A percentile compares a stretch with the other conserved stretches of the same genome.
Conservation (phyloP, 2,329 filamentous ascomycete species). For the Beauveria varroae region DNA sequence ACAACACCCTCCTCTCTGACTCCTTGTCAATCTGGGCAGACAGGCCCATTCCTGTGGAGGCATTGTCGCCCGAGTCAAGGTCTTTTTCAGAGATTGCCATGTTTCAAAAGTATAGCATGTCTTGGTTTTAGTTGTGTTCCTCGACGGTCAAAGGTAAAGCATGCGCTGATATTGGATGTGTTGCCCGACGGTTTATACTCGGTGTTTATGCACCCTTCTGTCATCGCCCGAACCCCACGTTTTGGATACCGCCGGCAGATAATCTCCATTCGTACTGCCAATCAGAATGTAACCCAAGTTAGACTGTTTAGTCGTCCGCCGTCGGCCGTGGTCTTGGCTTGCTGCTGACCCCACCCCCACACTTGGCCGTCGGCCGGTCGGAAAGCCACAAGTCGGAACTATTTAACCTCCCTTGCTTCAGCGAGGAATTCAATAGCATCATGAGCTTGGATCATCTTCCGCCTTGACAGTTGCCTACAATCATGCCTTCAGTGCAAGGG, state of each 20-base stretch:
- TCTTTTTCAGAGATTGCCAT: slow-evolving; percentile 5
- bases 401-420: background rate
- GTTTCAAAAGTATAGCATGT: background rate
- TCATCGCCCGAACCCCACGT: slow-evolving; percentile 3
- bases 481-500: background rate
- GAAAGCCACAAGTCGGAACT: background rate
- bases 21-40: slow-evolving; percentile 2
- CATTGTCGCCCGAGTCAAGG: slow-evolving; percentile 4
- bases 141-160: background rate
- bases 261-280: background rate
- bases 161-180: background rate
- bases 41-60: background rate
- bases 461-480: background rate
- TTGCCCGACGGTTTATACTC: background rate
- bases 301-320: background rate
- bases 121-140: background rate
- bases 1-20: slow-evolving; percentile 12
- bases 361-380: background rate
- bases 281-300: background rate
- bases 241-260: slow-evolving; percentile 8
- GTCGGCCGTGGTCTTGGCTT: slow-evolving; percentile 25
- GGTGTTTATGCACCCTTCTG: slow-evolving; percentile 1
- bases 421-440: background rate
- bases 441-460: too few species aligned
- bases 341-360: slow-evolving; percentile 21